These are phyloP conservation scores for Phytophthora sp. DNA, from an alignment of 352 stramenopile genomes.

Conservation along the genomic window DNA sequence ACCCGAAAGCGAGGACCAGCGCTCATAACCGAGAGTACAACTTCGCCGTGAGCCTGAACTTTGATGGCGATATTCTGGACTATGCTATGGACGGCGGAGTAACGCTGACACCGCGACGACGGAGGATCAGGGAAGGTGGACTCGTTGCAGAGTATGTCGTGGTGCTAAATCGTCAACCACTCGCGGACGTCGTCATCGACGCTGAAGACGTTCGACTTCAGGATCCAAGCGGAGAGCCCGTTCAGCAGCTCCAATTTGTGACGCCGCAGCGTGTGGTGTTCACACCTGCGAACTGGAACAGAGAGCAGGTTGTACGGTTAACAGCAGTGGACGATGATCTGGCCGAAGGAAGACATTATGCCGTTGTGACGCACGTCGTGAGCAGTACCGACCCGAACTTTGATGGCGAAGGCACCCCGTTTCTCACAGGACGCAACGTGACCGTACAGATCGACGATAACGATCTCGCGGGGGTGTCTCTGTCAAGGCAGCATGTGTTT, in stretches of 20 bases:
- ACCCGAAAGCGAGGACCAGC: conserved; percentile 39
- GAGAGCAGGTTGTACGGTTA: conserved; percentile 65
- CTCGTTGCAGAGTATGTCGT: conserved; percentile 64
- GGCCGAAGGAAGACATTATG: conserved; percentile 71
- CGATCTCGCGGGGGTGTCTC: conserved; percentile 52
- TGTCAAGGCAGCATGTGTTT: conserved; percentile 68
- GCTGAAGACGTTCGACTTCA: conserved; percentile 47
- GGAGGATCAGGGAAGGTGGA: conserved; percentile 57
- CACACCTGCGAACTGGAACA: conserved; percentile 68
- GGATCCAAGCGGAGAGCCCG: conserved; percentile 26
- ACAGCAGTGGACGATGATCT: conserved; percentile 59
- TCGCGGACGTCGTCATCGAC: conserved; percentile 51
- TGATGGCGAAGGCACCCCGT: conserved; percentile 55
- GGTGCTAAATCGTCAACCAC: conserved; percentile 70
- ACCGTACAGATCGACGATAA: conserved; percentile 79
- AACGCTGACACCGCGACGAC: conserved; percentile 52
- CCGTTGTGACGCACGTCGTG: conserved; percentile 52
- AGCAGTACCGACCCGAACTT: conserved; percentile 64
- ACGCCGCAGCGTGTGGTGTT: conserved; percentile 45
- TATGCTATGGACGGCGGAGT: conserved; percentile 76
- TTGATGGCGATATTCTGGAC: conserved; percentile 64
- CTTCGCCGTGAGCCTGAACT: conserved; percentile 63
- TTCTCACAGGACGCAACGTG: conserved; percentile 63
- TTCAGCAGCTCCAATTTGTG: conserved; percentile 60
- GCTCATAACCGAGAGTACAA: conserved; percentile 42